Evolutionary conservation across 352 stramenopile species (phyloP), one percentile per base, ranked within the genome.

Genomic region (Globisporangium cederbergense): DNA sequence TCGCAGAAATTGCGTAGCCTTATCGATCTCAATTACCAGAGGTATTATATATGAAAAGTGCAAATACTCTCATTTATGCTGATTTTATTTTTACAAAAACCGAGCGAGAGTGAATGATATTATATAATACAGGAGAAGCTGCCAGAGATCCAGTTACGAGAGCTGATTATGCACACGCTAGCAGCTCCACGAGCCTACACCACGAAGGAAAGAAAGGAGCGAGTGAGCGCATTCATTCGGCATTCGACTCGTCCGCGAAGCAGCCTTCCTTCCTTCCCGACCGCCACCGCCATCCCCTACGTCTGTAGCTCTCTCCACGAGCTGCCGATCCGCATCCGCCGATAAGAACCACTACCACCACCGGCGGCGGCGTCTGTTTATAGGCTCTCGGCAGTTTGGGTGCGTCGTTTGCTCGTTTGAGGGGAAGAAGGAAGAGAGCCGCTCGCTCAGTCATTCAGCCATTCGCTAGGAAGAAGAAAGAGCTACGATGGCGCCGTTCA

Each of bases 401-500:
- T 46, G 40, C 40, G 40, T 46, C 40, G 40, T 46, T 46, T 46
- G 40, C 13, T 46, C 40, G 40, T 8, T 46, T 5, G 40, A 46
- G 40, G n/a, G 13, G 5, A n/a, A 5, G 14, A 46, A 46, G 40
- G 14, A 46, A 43, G 3, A 36, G 32, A 36, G 9, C 11, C 36
- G 9, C 36, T 42, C 36, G 36, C 9, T 42, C 9, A 11, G 13
- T 22, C 47, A 53, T 34, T 55, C 49, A n/a, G 49, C n/a, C 25
- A 54, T 9, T 36, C 22, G 11, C 47, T 22, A 22, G 32, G 22
- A 55, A 59, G 53, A 22, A 54, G 4, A 36, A 20, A 25, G 32
- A 13, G 2, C 43, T 14, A 47, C 16, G 42, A 49, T 53, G 60
- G n/a, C 25, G 25, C 13, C 43, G 47, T 64, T 55, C 47, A 81